Base-by-base conservation (phyloP, 1,284 basidiomycete genomes). In the Malassezia psittaci region DNA sequence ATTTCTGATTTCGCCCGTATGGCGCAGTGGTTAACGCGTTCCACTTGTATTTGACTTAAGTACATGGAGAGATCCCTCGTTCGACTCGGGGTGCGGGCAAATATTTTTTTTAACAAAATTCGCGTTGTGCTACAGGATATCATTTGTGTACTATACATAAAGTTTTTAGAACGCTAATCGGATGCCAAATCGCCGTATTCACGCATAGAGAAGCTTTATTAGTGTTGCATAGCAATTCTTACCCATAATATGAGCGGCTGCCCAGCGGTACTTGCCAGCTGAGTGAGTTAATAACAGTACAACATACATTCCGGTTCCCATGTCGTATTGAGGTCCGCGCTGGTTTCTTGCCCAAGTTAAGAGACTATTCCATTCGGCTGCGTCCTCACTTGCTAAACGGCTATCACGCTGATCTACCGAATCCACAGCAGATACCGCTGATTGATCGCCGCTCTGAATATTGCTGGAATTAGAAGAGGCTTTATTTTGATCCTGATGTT, bases 21-120 rank as follows among this genome's bases (percentile, higher is more conserved):
- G 55, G 55, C 55, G 55, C 55, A 57, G 55, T 57, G 55, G 55
- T 57, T 57, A 57, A 57, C 55, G 55, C 55, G 52, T 47, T 52
- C 55, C 55, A 57, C 55, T 57, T 57, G 55, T 57, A 57, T 44
- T 54, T 21, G 41, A 43, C 42, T 39, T 39, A 19, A 33, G 38
- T 52, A 52, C 51, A 57, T 57, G 55, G 55, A 52, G 51, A 57
- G 55, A 57, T 57, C 55, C 55, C 55, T 57, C 55, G 55, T 57
- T 57, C 55, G 55, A 57, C 55, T 57, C 55, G 55, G 55, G 55
- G 55, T 57, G 55, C 55, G 55, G 55, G 55, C 55, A 57, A 15
- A 3, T 10, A 36, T 42, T 41, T 52, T 52, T 57, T 29, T 29
- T 29, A n/a, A n/a, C n/a, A n/a, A n/a, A n/a, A n/a, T n/a, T n/a